Percentiles rank a stretch among this genome's conserved stretches.
Evolutionary conservation across 2,329 filamentous ascomycete genomes (phyloP).

Genomic region (Leptographium flavum): DNA sequence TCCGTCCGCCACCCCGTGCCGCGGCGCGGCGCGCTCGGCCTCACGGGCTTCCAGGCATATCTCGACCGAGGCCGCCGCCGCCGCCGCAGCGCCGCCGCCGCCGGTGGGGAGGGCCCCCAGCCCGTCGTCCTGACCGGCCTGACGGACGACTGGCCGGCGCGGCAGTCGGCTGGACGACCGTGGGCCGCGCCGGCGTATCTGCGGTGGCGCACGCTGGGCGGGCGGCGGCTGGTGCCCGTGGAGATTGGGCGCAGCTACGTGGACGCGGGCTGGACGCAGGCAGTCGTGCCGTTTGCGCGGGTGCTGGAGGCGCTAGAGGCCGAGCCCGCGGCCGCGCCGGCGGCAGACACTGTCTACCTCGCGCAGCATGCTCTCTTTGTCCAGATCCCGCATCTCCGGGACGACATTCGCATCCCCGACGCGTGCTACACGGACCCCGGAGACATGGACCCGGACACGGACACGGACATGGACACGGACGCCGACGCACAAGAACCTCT

Average conservation of each 20-base stretch:
- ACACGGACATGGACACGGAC: neutral
- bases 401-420: conserved; percentile 70
- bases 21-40: conserved; percentile 29
- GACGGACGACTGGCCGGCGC: conserved; percentile 62
- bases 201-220: conserved; percentile 56
- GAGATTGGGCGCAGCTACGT: conserved; percentile 82
- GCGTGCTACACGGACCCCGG: conserved; percentile 60
- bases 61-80: conserved; percentile 25
- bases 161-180: conserved; percentile 33
- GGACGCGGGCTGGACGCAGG: conserved; percentile 71
- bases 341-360: conserved; percentile 51
- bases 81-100: neutral
- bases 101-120: neutral
- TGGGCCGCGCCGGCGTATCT: conserved; percentile 71
- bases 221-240: conserved; percentile 68
- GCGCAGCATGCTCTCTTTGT: conserved; percentile 80
- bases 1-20: conserved; percentile 26
- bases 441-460: conserved; percentile 17
- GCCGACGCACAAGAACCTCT: conserved; percentile 37
- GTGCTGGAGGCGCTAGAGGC: conserved; percentile 38
- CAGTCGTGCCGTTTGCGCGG: conserved; percentile 57
- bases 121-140: conserved; percentile 25
- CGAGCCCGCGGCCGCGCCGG: no score
- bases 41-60: conserved; percentile 47
- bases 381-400: conserved; percentile 63